phyloP scores from a whole-genome alignment of 2,329 filamentous ascomycete genomes.

The Xylariaceae sp. region DNA sequence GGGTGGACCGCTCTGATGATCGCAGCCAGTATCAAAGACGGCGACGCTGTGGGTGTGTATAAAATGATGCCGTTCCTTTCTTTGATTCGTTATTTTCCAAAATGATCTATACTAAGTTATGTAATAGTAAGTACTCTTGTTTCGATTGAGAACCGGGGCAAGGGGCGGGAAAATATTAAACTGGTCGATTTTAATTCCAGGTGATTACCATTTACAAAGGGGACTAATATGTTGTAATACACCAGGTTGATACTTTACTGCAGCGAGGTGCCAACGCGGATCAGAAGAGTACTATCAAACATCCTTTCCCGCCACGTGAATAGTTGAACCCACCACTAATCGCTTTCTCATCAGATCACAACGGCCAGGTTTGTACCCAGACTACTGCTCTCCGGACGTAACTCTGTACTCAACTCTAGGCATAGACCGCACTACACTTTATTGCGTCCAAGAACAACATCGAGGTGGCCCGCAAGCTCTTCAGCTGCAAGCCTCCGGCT shows the following conservation, averaged over 20 bases:
- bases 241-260: slow-evolving; percentile 67
- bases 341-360: slow-evolving; percentile 48
- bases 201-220: no score
- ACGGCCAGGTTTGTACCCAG: slow-evolving; percentile 53
- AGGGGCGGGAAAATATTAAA: no score
- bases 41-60: slow-evolving; percentile 65
- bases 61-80: no score
- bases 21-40: slow-evolving; percentile 69
- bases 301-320: not conserved
- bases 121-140: no score
- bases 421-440: slow-evolving; percentile 83
- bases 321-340: not conserved
- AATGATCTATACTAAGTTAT: no score
- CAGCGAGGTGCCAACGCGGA: slow-evolving; percentile 70
- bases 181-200: no score
- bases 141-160: no score
- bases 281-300: slow-evolving; percentile 57
- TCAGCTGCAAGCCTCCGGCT: slow-evolving; percentile 67
- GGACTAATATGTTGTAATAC: no score
- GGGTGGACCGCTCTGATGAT: slow-evolving; percentile 89
- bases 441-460: slow-evolving; percentile 86
- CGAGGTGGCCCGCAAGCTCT: slow-evolving; percentile 73
- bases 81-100: no score
- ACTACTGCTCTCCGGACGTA: not conserved
- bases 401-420: not conserved